Conservation (phyloP, 495 filamentous ascomycete species). For the Cenococcum geophilum region DNA sequence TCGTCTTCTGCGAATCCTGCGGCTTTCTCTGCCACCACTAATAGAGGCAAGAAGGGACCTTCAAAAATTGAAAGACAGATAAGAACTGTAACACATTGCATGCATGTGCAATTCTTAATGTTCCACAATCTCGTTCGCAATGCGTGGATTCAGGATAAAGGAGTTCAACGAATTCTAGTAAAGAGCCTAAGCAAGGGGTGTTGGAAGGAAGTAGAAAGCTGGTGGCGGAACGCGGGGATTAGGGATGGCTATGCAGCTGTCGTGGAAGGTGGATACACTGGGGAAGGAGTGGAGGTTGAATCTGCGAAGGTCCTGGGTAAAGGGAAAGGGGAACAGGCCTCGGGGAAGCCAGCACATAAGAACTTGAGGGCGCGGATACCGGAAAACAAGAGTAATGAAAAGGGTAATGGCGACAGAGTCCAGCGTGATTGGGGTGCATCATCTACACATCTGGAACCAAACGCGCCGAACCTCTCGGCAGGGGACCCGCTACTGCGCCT, state of each 20-base stretch:
- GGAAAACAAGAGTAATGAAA: neutral
- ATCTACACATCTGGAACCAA: conserved; percentile 62
- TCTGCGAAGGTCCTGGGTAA: conserved; percentile 11
- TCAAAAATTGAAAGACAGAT: conserved; percentile 77
- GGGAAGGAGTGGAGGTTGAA: conserved; percentile 13
- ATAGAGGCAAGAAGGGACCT: conserved; percentile 68
- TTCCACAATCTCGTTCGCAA: conserved; percentile 87
- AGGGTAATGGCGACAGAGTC: conserved; percentile 27
- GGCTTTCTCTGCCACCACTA: conserved; percentile 48
- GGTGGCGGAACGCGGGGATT: conserved; percentile 60
- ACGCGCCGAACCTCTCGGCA: conserved; percentile 63
- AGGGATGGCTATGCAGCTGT: conserved; percentile 43
- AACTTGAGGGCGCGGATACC: neutral
- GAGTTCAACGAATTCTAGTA: conserved; percentile 70
- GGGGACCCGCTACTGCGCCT: conserved; percentile 80
- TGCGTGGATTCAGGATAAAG: conserved; percentile 72
- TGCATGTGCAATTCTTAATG: conserved; percentile 84
- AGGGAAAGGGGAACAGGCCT: conserved; percentile 14
- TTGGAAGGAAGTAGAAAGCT: conserved; percentile 67
- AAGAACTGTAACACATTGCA: conserved; percentile 68
- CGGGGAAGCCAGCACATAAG: conserved; percentile 8
- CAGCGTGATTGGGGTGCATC: conserved; percentile 69
- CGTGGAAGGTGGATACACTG: conserved; percentile 27
- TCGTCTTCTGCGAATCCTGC: conserved; percentile 2
- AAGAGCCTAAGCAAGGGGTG: conserved; percentile 60